Evolutionary conservation across 2,329 filamentous ascomycete genomes (phyloP).

Genomic region (Trichophyton equinum): DNA sequence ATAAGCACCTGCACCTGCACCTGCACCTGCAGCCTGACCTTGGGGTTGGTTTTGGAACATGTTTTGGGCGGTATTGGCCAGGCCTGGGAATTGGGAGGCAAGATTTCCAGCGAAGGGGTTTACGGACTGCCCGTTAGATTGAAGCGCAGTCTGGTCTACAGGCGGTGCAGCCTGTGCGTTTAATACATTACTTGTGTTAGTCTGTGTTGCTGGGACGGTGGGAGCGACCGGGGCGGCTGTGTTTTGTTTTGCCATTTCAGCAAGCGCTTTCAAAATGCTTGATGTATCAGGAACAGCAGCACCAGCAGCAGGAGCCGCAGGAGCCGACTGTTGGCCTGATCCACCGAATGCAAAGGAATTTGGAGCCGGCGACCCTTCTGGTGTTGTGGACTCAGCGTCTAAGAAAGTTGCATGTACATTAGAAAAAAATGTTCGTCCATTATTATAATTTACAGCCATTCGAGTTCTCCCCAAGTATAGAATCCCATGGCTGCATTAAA

Average conservation of each 20-base stretch:
- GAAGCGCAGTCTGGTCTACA: conserved; percentile 34
- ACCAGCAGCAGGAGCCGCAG: conserved; percentile 15
- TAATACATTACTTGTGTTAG: conserved; percentile 39
- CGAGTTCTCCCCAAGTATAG: conserved; percentile 1
- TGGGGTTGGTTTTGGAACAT: conserved; percentile 30
- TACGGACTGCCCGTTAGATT: conserved; percentile 43
- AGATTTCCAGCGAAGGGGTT: conserved; percentile 42
- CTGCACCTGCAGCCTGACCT: conserved; percentile 21
- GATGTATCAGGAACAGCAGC: conserved; percentile 42
- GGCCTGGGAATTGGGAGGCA: conserved; percentile 37
- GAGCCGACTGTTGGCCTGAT: conserved; percentile 18
- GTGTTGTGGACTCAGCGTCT: conserved; percentile 59
- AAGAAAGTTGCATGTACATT: conserved; percentile 18
- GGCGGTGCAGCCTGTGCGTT: conserved; percentile 36
- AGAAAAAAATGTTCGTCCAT: conserved; percentile 17
- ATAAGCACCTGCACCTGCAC: conserved; percentile 17
- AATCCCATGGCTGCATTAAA: background rate
- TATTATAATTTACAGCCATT: conserved; percentile 8
- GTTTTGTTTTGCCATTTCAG: conserved; percentile 68
- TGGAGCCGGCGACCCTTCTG: conserved; percentile 42
- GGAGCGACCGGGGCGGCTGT: conserved; percentile 38
- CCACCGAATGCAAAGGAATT: conserved; percentile 30
- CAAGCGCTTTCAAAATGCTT: conserved; percentile 64
- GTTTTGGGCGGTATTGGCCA: conserved; percentile 29
- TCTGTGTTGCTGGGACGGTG: conserved; percentile 24